Base-by-base conservation (phyloP, 1,139 yeast species). In the Candida buenavistaensis region DNA sequence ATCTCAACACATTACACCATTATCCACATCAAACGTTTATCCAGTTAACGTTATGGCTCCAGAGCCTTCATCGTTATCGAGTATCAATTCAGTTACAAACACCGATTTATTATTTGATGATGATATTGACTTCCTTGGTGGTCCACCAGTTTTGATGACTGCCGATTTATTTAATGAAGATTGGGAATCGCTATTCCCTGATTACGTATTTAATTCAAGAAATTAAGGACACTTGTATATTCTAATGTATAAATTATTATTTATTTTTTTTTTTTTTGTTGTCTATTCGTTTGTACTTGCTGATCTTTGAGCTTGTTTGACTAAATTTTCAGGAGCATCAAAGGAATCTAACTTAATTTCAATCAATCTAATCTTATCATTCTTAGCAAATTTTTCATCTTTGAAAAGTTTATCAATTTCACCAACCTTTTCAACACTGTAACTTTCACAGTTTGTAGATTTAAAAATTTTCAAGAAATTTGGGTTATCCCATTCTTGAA, bases 401-500 rank as follows among this genome's bases (percentile, higher is more conserved):
- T 57, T 52, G 50, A 82, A 78, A n/a, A 85, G 62, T 24, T 62
- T 61, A 50, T 84, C 78, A 47, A 84, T 69, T 54, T 85, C 92
- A 43, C 83, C 88, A 44, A 77, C 69, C 32, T 82, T 80, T 26
- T 75, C 56, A 30, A 85, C 76, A 51, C 77, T 72, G 38, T 71
- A 52, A 32, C 80, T 60, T 43, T 79, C 79, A 51, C 68, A 75
- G 44, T 69, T 72, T 56, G 72, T 72, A 47, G 90, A 88, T 56
- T 82, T 84, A 68, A 86, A 87, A 36, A 83, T 63, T 38, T 82
- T 81, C 56, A 86, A 71, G 47, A 86, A 58, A 40, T 71, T 70
- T 60, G 75, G 70, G 66, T 86, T 86, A 57, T 83, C 75, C 95
- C 95, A 87, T 45, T 80, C 73, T 63, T 86, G 94, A 53, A 87